phyloP scores from a whole-genome alignment of 2,329 filamentous ascomycete species.

The Penicillium sp. region DNA sequence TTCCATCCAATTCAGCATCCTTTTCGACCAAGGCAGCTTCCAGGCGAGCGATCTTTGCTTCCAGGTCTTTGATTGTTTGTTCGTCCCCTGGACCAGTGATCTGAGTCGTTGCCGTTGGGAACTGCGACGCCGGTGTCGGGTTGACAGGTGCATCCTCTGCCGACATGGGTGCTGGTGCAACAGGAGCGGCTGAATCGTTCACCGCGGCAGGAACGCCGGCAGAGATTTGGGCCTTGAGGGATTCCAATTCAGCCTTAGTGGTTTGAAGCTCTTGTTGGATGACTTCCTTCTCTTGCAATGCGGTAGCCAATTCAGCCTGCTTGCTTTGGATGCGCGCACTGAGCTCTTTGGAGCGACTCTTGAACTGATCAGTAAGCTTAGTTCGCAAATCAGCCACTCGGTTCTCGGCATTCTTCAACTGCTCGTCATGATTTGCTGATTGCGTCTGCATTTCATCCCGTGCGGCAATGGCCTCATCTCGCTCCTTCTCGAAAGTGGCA shows the following conservation, averaged over 20 bases:
- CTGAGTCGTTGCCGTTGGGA: slow-evolving; percentile 25
- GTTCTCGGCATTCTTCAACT: slow-evolving; percentile 45
- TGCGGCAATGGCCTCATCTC: slow-evolving; percentile 56
- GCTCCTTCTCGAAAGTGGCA: slow-evolving; percentile 58
- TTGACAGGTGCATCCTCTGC: slow-evolving; percentile 45
- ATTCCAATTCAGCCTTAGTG: slow-evolving; percentile 53
- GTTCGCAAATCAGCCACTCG: slow-evolving; percentile 47
- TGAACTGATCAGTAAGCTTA: slow-evolving; percentile 48
- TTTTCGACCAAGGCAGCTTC: slow-evolving; percentile 51
- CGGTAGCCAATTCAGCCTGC: slow-evolving; percentile 44
- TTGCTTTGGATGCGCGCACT: slow-evolving; percentile 55
- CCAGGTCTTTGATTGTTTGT: slow-evolving; percentile 57
- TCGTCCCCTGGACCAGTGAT: slow-evolving; percentile 32
- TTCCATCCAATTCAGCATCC: slow-evolving; percentile 46
- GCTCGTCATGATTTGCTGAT: slow-evolving; percentile 44
- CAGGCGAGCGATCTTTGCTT: slow-evolving; percentile 52
- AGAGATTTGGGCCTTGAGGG: slow-evolving; percentile 46
- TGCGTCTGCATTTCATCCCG: slow-evolving; percentile 57
- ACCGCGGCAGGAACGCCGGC: neutral
- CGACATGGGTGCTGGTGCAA: slow-evolving; percentile 1
- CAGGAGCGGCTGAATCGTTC: slow-evolving; percentile 3
- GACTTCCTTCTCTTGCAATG: slow-evolving; percentile 58
- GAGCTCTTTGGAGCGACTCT: slow-evolving; percentile 56
- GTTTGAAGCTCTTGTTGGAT: slow-evolving; percentile 63
- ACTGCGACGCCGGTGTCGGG: slow-evolving; percentile 29